phyloP scores from a whole-genome alignment of 2,329 filamentous ascomycete species.

The Teratosphaeria destructans region DNA sequence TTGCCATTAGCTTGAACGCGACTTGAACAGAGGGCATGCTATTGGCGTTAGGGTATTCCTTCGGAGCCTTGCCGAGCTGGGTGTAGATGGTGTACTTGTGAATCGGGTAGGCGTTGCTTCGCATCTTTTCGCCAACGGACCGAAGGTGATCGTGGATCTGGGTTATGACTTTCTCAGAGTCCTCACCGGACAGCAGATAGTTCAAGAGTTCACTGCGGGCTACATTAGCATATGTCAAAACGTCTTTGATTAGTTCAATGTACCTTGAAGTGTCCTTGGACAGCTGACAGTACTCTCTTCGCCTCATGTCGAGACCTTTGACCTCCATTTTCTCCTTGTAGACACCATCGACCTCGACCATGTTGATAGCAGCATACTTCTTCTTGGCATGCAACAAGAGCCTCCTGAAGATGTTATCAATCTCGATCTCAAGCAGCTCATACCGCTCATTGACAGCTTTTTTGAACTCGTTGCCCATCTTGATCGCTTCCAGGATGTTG shows the following conservation, averaged over 20 bases:
- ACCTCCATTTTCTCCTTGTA: constrained; percentile 92
- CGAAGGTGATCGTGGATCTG: constrained; percentile 90
- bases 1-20: constrained; percentile 73
- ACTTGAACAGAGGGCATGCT: constrained; percentile 97
- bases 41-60: constrained; percentile 87
- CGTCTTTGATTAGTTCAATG: constrained; percentile 12
- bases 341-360: constrained; percentile 70
- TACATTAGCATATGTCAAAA: neutral
- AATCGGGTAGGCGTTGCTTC: constrained; percentile 60
- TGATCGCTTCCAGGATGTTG: constrained; percentile 79
- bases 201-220: constrained; percentile 63
- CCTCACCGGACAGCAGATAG: constrained; percentile 87
- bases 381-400: constrained; percentile 95
- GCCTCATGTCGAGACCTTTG: constrained; percentile 95
- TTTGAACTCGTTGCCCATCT: constrained; percentile 91
- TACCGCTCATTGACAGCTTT: constrained; percentile 89
- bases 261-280: constrained; percentile 84
- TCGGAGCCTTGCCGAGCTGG: constrained; percentile 87
- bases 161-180: constrained; percentile 75
- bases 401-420: constrained; percentile 92
- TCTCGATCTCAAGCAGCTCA: constrained; percentile 87
- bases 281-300: constrained; percentile 89
- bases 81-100: constrained; percentile 97
- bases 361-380: constrained; percentile 95
- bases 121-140: constrained; percentile 77